These are phyloP conservation scores for Pyrrhoderma noxium DNA, from an alignment of 1,284 basidiomycete species.

Conservation along the genomic window DNA sequence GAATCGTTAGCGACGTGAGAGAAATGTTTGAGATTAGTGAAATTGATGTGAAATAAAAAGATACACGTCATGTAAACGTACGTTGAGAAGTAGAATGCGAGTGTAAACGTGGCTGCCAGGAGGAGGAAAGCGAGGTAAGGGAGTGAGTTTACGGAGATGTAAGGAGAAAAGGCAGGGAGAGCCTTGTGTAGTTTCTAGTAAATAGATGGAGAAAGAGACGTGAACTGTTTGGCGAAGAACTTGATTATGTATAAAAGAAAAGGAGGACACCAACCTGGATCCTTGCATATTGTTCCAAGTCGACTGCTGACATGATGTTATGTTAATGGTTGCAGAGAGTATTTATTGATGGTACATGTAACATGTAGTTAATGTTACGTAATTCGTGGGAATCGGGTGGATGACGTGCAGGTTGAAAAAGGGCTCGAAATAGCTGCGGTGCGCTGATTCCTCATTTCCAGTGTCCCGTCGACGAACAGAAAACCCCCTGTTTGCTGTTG, in stretches of 20 bases:
- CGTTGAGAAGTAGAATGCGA: constrained; percentile 89
- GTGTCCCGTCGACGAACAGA: too few relatives aligned
- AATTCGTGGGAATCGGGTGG: not conserved
- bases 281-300: constrained; percentile 29
- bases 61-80: constrained; percentile 32
- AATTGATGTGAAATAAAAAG: constrained; percentile 14
- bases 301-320: constrained; percentile 28
- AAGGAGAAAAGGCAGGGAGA: constrained; percentile 58
- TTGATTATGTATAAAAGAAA: constrained; percentile 12
- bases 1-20: not conserved
- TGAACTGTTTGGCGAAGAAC: constrained; percentile 8
- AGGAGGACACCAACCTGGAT: constrained; percentile 32
- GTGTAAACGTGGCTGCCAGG: constrained; percentile 65
- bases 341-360: not conserved
- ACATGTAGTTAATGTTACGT: not conserved
- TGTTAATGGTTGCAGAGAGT: not conserved
- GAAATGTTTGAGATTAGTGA: not conserved
- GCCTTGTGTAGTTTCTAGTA: constrained; percentile 44
- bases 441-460: too few relatives aligned
- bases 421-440: too few relatives aligned
- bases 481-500: too few relatives aligned
- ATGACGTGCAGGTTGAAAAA: too few relatives aligned
- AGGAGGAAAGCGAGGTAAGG: constrained; percentile 70
- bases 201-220: not conserved
- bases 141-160: constrained; percentile 56